Evolutionary conservation across 768 basidiomycete genomes (phyloP).

Genomic region (Kwoniella sp.): DNA sequence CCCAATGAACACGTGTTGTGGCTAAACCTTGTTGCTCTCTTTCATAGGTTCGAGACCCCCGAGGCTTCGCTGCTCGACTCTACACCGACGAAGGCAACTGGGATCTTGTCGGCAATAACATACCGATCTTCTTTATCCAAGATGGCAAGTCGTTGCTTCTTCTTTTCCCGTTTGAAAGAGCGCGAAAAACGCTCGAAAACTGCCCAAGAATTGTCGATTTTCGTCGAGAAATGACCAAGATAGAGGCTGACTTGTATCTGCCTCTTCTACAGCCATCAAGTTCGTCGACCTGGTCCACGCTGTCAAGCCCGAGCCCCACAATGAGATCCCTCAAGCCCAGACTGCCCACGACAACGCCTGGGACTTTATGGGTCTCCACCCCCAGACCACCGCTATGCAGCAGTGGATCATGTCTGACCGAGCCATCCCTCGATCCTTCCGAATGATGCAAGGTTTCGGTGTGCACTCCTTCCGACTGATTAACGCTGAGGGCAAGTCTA

Average conservation of each 20-base stretch:
- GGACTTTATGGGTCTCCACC: slow-evolving; percentile 75
- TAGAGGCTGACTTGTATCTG: slow-evolving; percentile 4
- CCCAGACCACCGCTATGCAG: slow-evolving; percentile 59
- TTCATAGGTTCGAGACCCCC: slow-evolving; percentile 71
- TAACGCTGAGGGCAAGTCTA: slow-evolving; percentile 67
- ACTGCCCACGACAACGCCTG: slow-evolving; percentile 78
- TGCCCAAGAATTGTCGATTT: slow-evolving; percentile 3
- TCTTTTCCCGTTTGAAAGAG: background rate
- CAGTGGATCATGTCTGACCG: slow-evolving; percentile 86
- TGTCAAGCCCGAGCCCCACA: slow-evolving; percentile 84
- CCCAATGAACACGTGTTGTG: background rate
- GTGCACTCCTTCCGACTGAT: slow-evolving; percentile 79
- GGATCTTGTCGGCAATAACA: slow-evolving; percentile 61
- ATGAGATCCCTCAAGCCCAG: slow-evolving; percentile 62
- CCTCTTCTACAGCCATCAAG: slow-evolving; percentile 63
- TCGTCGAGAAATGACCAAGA: background rate
- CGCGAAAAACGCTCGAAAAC: background rate
- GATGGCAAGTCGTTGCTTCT: slow-evolving; percentile 6
- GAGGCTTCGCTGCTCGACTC: slow-evolving; percentile 81
- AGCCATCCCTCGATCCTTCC: slow-evolving; percentile 77
- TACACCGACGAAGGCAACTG: slow-evolving; percentile 79
- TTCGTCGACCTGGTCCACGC: slow-evolving; percentile 86
- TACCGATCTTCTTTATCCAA: slow-evolving; percentile 57
- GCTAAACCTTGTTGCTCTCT: background rate
- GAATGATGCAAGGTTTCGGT: slow-evolving; percentile 81